Base-by-base conservation (phyloP, 2,329 filamentous ascomycete genomes). In the Cercospora canescens region DNA sequence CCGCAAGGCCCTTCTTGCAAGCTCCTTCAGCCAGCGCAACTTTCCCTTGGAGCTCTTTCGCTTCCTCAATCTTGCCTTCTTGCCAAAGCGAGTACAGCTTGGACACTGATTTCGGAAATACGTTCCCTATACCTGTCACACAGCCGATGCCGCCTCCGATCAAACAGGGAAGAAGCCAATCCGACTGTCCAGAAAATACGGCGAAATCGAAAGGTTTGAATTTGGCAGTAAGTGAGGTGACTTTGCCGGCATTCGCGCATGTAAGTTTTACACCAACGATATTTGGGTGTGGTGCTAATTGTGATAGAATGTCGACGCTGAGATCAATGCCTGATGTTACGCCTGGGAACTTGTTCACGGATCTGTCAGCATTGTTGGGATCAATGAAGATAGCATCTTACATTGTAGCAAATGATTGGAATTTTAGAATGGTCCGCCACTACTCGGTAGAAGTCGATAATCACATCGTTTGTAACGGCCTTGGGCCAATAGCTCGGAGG, bases 201-300 rank as follows among this genome's bases (percentile, higher is more conserved):
- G 89, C 86, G 73, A 93, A 93, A 11, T 83, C 76, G 2, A 85
- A 81, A 0, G 84, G 77, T 0, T 83, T 76, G 65, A 85, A 79
- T 26, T 79, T 77, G 1, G 84, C 82, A 0, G 83, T 81, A 4
- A 93, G 83, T 8, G 90, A 83, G 4, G 87, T 87, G 57, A 92
- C 84, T 78, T 92, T 92, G 65, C 88, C 90, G 34, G 91, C 90
- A 70, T 87, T 88, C n/a, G 89, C 90, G 73, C 90, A 92, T 2
- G 89, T 92, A 63, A 91, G 80, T 80, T 92, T 92, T 60, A 88
- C 87, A 32, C 88, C 89, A 59, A 90, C 86, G 70, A 92, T 89
- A 70, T 90, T 91, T 39, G 9, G 30, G 9, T 32, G 30, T 9
- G 30, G 30, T n/a, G n/a, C n/a, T n/a, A n/a, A n/a, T n/a, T n/a